phyloP scores from a whole-genome alignment of 805 yeast genomes.

The Diddensiella caesifluorescens region DNA sequence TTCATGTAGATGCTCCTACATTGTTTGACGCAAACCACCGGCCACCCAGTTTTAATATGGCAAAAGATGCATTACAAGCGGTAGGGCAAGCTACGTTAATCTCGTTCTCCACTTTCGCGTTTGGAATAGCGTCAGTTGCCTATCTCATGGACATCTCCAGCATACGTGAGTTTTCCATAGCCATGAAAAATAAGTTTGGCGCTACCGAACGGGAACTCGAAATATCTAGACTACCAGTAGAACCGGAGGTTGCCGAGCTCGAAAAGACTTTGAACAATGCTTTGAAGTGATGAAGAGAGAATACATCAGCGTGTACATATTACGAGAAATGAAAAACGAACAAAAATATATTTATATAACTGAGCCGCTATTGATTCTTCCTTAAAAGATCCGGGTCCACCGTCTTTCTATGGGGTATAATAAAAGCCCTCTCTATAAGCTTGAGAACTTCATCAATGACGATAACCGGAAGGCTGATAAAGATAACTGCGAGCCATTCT shows the following conservation, averaged over 20 bases:
- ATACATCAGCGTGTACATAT: not conserved
- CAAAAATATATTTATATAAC: not conserved
- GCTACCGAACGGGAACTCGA: constrained; percentile 44
- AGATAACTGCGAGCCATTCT: constrained; percentile 37
- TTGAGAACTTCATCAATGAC: constrained; percentile 37
- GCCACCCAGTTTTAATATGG: constrained; percentile 77
- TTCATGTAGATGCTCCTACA: constrained; percentile 57
- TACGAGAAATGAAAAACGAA: not conserved
- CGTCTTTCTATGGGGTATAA: constrained; percentile 1
- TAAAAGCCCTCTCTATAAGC: constrained; percentile 28
- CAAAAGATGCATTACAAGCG: constrained; percentile 80
- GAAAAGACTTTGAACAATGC: constrained; percentile 15
- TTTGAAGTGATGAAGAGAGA: constrained; percentile 11
- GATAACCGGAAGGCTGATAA: constrained; percentile 36
- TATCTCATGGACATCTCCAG: constrained; percentile 75
- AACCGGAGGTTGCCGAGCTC: constrained; percentile 19
- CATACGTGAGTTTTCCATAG: constrained; percentile 64
- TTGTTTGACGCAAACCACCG: constrained; percentile 79
- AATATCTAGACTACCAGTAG: constrained; percentile 17
- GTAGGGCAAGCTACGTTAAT: constrained; percentile 74
- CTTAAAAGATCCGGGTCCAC: not conserved
- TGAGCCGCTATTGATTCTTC: not conserved
- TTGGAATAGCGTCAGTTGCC: constrained; percentile 67
- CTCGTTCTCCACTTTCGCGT: constrained; percentile 65
- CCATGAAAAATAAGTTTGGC: constrained; percentile 59